These are phyloP conservation scores for Scenedesmus sp. DNA, from an alignment of 163 green algal genomes.

Conservation along the genomic window DNA sequence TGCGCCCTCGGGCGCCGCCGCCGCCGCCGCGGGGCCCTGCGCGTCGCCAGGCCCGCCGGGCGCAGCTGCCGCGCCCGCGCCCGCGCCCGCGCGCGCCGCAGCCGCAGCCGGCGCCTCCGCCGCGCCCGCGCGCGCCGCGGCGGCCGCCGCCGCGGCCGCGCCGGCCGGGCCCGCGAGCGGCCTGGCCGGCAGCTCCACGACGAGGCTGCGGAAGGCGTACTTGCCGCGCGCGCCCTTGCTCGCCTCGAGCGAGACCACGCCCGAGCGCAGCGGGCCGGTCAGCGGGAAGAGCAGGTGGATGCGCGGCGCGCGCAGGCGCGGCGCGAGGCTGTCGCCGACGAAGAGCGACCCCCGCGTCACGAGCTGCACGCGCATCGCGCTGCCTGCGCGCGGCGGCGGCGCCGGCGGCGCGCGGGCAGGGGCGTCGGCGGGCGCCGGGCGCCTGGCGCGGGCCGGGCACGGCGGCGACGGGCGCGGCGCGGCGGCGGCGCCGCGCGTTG, in stretches of 20 bases:
- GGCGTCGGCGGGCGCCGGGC: not conserved
- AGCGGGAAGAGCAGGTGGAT: slow-evolving; percentile 39
- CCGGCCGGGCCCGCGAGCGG: not conserved
- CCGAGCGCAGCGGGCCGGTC: not conserved
- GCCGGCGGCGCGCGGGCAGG: not conserved
- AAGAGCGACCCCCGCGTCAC: slow-evolving; percentile 12
- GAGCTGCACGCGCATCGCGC: slow-evolving; percentile 25
- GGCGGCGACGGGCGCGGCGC: too few species aligned
- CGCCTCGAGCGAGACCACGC: slow-evolving; percentile 31
- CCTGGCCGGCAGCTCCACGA: slow-evolving; percentile 33
- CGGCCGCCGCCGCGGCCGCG: slow-evolving; percentile 27
- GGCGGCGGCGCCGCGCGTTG: not conserved
- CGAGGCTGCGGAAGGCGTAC: slow-evolving; percentile 36
- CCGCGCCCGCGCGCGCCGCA: not conserved
- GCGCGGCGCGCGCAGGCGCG: slow-evolving; percentile 7
- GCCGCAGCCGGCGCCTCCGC: not conserved
- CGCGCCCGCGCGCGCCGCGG: not conserved
- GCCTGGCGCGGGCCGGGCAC: too few species aligned
- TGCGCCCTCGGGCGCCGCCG: not conserved
- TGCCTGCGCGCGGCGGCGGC: slow-evolving; percentile 10
- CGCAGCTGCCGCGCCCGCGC: slow-evolving; percentile 15
- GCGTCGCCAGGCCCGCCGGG: not conserved
- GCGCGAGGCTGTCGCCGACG: slow-evolving; percentile 15
- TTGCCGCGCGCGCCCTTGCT: slow-evolving; percentile 28
- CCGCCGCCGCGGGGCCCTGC: not conserved